Conservation (phyloP, 2,329 filamentous ascomycete species). For the Colletotrichum sp. region DNA sequence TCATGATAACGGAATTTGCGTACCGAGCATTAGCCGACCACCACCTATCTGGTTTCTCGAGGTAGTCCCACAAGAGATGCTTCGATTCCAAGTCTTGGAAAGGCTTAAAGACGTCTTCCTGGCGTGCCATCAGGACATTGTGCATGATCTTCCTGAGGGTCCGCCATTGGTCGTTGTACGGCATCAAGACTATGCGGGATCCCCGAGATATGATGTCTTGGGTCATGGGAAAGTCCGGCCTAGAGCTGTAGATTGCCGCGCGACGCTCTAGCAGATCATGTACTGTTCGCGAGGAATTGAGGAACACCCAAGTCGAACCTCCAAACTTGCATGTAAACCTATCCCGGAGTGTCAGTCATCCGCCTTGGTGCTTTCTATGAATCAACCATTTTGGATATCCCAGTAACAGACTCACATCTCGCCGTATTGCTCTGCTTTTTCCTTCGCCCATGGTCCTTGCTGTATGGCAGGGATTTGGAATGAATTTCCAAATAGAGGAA, state of each 20-base stretch:
- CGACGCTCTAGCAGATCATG: not conserved
- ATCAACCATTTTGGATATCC: not conserved
- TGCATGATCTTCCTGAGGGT: not conserved
- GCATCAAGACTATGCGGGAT: not conserved
- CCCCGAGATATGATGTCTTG: not conserved
- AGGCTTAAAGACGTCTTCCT: not conserved
- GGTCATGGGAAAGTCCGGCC: not conserved
- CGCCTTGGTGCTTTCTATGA: rapidly evolving
- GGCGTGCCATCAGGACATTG: not conserved
- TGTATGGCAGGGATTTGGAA: not conserved
- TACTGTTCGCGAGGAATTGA: not conserved
- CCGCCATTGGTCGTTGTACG: not conserved
- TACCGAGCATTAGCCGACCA: not conserved
- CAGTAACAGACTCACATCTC: not conserved
- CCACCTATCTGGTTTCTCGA: not conserved
- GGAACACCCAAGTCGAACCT: not conserved
- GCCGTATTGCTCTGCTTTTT: not conserved
- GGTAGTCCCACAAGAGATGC: not conserved
- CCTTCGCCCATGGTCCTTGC: not conserved
- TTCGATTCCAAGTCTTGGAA: not conserved
- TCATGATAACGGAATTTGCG: not conserved
- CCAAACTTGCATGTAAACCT: not conserved
- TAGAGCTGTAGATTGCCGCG: not conserved
- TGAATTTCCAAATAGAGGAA: not conserved
- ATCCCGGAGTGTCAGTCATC: not conserved